phyloP scores from a whole-genome alignment of 495 filamentous ascomycete genomes.

The Hypoxylon lienhwacheense region DNA sequence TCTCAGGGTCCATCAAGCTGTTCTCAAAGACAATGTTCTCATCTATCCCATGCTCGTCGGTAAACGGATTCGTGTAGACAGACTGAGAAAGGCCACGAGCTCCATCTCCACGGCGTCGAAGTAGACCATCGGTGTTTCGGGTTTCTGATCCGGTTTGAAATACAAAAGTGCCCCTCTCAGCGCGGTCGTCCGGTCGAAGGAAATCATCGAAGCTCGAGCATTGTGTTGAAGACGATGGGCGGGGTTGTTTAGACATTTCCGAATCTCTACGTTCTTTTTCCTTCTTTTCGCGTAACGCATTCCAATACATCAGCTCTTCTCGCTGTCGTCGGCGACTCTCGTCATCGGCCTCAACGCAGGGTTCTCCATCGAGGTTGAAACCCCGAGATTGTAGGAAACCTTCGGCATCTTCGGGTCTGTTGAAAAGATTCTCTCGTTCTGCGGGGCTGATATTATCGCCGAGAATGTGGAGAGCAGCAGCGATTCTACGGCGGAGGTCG shows the following conservation, averaged over 20 bases:
- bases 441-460: conserved; percentile 72
- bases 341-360: conserved; percentile 67
- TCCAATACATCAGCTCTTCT: conserved; percentile 75
- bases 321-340: conserved; percentile 65
- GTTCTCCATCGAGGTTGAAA: conserved; percentile 52
- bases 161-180: conserved; percentile 53
- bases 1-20: conserved; percentile 43
- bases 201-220: conserved; percentile 59
- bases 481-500: conserved; percentile 75
- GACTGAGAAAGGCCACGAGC: conserved; percentile 55
- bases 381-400: conserved; percentile 54
- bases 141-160: conserved; percentile 52
- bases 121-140: conserved; percentile 40
- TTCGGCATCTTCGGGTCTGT: conserved; percentile 60
- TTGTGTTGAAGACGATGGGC: conserved; percentile 19
- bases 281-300: conserved; percentile 46
- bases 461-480: conserved; percentile 72
- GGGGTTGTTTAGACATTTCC: conserved; percentile 13
- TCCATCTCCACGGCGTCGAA: conserved; percentile 54
- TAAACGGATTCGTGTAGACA: conserved; percentile 61
- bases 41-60: conserved; percentile 57
- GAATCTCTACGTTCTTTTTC: conserved; percentile 35
- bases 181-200: conserved; percentile 45
- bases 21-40: conserved; percentile 46
- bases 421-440: conserved; percentile 56